phyloP scores from a whole-genome alignment of 1,284 basidiomycete genomes.

The Athelia sp. region DNA sequence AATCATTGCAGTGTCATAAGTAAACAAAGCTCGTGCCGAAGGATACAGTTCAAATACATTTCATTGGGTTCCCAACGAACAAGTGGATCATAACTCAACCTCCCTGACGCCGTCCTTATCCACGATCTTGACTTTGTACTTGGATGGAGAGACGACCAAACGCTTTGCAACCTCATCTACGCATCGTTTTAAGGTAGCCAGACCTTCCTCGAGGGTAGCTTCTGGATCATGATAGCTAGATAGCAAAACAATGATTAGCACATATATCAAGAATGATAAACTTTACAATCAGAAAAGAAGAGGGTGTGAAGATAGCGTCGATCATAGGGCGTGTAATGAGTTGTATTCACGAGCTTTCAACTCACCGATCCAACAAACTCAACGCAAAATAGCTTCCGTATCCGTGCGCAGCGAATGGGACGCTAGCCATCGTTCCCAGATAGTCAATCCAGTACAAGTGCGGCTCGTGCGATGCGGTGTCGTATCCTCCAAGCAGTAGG shows the following conservation, averaged over 20 bases:
- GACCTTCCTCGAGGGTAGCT: slow-evolving; percentile 77
- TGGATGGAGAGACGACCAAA: slow-evolving; percentile 76
- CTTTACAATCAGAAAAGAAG: neutral
- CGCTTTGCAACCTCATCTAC: slow-evolving; percentile 87
- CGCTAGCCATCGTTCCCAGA: slow-evolving; percentile 82
- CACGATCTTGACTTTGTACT: slow-evolving; percentile 87
- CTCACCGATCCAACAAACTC: slow-evolving; percentile 86
- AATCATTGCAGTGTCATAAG: too few species aligned
- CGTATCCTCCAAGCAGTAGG: slow-evolving; percentile 89
- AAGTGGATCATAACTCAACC: slow-evolving; percentile 52
- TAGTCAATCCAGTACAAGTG: slow-evolving; percentile 97
- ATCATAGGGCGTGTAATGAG: neutral
- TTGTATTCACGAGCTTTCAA: slow-evolving; percentile 1
- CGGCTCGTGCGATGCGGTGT: slow-evolving; percentile 60
- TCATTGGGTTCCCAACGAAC: neutral
- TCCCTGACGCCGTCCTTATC: slow-evolving; percentile 86
- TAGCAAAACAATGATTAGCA: neutral
- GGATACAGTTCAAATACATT: too few species aligned
- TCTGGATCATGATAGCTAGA: slow-evolving; percentile 83
- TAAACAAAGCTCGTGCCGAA: too few species aligned
- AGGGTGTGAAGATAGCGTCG: neutral
- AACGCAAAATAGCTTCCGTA: slow-evolving; percentile 93
- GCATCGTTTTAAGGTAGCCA: slow-evolving; percentile 81
- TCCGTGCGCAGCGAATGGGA: slow-evolving; percentile 95
- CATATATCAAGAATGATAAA: neutral